Conservation (phyloP, 768 basidiomycete genomes). For the Tylopilus plumbeoviolaceoides region DNA sequence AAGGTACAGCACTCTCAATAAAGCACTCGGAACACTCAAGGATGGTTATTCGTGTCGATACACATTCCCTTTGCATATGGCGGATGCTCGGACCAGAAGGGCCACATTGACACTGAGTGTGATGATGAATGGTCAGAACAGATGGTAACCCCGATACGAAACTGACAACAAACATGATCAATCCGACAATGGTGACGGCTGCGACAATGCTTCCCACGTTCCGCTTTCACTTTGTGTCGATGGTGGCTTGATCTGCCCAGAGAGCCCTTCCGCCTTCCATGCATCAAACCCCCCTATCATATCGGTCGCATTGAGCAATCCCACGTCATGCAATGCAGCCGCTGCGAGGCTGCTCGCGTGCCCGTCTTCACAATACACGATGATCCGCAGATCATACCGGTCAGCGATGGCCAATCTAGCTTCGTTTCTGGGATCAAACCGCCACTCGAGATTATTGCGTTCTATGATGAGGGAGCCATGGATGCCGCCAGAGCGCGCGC, state of each 20-base stretch:
- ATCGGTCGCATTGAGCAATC: constrained; percentile 72
- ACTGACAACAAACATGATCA: constrained; percentile 4
- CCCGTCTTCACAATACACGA: constrained; percentile 74
- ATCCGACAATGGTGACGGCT: constrained; percentile 24
- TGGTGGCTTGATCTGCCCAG: constrained; percentile 41
- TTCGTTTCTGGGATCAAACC: constrained; percentile 66
- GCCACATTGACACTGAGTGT: not conserved
- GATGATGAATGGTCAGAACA: not conserved
- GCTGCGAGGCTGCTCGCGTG: constrained; percentile 72
- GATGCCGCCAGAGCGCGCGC: constrained; percentile 55
- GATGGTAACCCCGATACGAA: not conserved
- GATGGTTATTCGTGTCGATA: too few relatives aligned
- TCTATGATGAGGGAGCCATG: constrained; percentile 70
- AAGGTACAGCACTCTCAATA: not conserved
- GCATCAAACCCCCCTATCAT: constrained; percentile 70
- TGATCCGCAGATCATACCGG: constrained; percentile 69
- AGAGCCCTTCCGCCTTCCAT: constrained; percentile 66
- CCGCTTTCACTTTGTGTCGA: constrained; percentile 27
- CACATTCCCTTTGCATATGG: not conserved
- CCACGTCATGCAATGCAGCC: constrained; percentile 61
- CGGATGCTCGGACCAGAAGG: not conserved
- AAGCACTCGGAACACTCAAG: not conserved
- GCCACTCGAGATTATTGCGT: constrained; percentile 76
- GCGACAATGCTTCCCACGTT: constrained; percentile 30
- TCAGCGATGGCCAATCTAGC: constrained; percentile 63